phyloP scores from a whole-genome alignment of 805 yeast species.

The Kazachstania viticola region DNA sequence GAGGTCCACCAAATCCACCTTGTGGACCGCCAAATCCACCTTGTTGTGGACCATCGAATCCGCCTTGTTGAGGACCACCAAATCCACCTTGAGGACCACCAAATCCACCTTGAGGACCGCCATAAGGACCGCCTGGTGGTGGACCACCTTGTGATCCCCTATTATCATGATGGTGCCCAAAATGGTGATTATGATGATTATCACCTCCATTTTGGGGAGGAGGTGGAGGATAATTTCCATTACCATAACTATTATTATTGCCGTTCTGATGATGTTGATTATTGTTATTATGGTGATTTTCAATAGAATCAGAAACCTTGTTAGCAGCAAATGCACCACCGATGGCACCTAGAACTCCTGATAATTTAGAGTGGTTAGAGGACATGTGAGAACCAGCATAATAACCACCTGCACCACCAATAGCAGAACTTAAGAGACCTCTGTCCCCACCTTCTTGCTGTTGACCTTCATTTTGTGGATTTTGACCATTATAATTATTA shows the following conservation, averaged over 20 bases:
- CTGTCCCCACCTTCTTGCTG: slow-evolving; percentile 23
- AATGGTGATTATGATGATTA: slow-evolving; percentile 1
- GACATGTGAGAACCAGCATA: slow-evolving; percentile 35
- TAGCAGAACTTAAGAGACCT: slow-evolving; percentile 6
- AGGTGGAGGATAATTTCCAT: no score
- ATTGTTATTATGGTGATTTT: slow-evolving; percentile 16
- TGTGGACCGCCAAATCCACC: slow-evolving; percentile 13
- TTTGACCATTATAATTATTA: slow-evolving; percentile 3
- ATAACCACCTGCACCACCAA: slow-evolving; percentile 46
- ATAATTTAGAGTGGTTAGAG: slow-evolving; percentile 24
- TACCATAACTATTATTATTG: no score
- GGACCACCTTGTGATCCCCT: slow-evolving; percentile 3
- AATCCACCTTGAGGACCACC: slow-evolving; percentile 8
- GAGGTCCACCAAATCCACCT: slow-evolving; percentile 4
- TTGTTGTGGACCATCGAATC: slow-evolving; percentile 6
- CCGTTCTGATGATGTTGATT: no score
- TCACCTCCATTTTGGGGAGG: no score
- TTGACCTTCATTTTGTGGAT: slow-evolving; percentile 24
- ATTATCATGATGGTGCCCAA: not conserved
- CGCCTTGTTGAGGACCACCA: slow-evolving; percentile 4
- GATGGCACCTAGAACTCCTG: slow-evolving; percentile 41
- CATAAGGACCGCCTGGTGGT: slow-evolving; percentile 7
- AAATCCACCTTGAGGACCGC: slow-evolving; percentile 9
- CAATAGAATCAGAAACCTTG: slow-evolving; percentile 34
- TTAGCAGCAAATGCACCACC: slow-evolving; percentile 45